These are phyloP conservation scores for Pythium utonaiense DNA, from an alignment of 352 stramenopile genomes.

Conservation along the genomic window DNA sequence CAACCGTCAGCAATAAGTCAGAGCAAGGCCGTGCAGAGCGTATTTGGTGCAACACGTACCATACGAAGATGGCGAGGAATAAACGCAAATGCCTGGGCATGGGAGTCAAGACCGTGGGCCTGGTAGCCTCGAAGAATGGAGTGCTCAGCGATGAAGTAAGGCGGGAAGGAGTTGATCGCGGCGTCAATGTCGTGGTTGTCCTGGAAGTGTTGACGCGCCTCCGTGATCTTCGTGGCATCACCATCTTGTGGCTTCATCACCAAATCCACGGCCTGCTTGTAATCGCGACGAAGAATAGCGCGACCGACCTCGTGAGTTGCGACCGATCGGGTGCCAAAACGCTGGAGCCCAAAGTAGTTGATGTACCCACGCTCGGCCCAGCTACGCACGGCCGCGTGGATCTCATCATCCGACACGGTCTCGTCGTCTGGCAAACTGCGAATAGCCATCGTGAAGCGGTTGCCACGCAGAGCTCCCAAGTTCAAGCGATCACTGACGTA, in stretches of 20 bases:
- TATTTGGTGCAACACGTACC: constrained; percentile 24
- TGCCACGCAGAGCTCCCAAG: constrained; percentile 91
- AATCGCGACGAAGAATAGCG: constrained; percentile 91
- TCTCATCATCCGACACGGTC: constrained; percentile 53
- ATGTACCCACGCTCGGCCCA: constrained; percentile 91
- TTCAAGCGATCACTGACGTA: constrained; percentile 90
- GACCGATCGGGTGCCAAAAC: constrained; percentile 92
- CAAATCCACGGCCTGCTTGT: constrained; percentile 87
- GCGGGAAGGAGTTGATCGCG: constrained; percentile 59
- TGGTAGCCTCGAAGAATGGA: constrained; percentile 63
- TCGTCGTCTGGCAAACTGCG: constrained; percentile 77
- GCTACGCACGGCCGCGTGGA: constrained; percentile 62
- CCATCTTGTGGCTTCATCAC: constrained; percentile 85
- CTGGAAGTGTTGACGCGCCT: constrained; percentile 64
- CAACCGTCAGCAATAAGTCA: not conserved
- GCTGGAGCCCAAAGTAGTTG: constrained; percentile 98
- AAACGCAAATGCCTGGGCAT: constrained; percentile 61
- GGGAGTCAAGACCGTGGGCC: constrained; percentile 49
- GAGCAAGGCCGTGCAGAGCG: not conserved
- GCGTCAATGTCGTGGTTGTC: constrained; percentile 50
- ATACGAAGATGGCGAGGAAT: constrained; percentile 86
- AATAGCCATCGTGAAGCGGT: constrained; percentile 95
- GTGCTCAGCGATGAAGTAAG: constrained; percentile 81
- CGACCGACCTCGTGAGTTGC: constrained; percentile 89
- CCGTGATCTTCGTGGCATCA: constrained; percentile 70